Percentiles rank a stretch among this genome's conserved stretches.
These are phyloP conservation scores for Beta corolliflora DNA, from an alignment of 179 eudicot species.

Conservation along the genomic window DNA sequence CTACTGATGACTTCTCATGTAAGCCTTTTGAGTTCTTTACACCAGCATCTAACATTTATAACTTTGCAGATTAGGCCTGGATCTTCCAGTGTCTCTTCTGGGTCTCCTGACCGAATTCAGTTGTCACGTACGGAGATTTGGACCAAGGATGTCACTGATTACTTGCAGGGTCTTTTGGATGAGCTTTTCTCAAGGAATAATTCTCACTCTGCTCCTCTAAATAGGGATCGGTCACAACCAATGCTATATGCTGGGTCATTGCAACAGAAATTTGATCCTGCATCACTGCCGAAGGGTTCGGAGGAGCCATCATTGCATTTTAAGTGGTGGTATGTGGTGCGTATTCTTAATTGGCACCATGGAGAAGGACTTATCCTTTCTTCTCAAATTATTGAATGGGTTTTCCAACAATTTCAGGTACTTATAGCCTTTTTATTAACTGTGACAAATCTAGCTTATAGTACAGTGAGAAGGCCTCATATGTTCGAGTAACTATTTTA, in stretches of 20 bases:
- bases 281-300: conserved; percentile 44
- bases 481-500: conserved; percentile 9
- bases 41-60: conserved; percentile 10
- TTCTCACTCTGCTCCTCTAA: conserved; percentile 44
- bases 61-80: conserved; percentile 71
- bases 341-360: conserved; percentile 87
- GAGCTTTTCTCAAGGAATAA: conserved; percentile 60
- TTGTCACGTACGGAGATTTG: conserved; percentile 86
- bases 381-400: conserved; percentile 90
- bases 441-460: not conserved
- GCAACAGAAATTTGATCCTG: conserved; percentile 49
- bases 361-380: conserved; percentile 81
- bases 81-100: conserved; percentile 70
- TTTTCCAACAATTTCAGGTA: conserved; percentile 93
- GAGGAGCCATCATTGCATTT: conserved; percentile 88
- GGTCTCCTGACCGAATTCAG: conserved; percentile 65
- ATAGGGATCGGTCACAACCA: conserved; percentile 68
- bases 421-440: not conserved
- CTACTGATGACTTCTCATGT: not conserved
- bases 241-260: conserved; percentile 52
- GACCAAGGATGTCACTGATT: conserved; percentile 92
- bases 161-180: conserved; percentile 80
- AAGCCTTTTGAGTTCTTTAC: not conserved
- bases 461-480: not conserved
- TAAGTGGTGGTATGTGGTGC: conserved; percentile 98